Evolutionary conservation across 768 basidiomycete species (phyloP).

Genomic region (Paxillus rubicundulus): DNA sequence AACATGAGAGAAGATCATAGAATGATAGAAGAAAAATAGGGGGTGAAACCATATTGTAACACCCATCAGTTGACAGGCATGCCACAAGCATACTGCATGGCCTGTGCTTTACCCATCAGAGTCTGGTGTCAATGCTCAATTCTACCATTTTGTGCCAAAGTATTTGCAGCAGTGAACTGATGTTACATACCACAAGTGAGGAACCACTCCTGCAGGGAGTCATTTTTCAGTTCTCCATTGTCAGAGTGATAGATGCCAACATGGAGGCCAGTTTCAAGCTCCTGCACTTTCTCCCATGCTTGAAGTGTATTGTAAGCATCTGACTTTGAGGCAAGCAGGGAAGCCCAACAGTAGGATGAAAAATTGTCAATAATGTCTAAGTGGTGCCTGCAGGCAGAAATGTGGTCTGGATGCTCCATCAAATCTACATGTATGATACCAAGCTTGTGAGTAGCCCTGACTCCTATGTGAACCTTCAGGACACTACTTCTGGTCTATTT

Average conservation of each 20-base stretch:
- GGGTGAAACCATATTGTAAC: too few relatives aligned
- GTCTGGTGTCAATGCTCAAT: constrained; percentile 39
- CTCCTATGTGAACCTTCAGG: constrained; percentile 28
- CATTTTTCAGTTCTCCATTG: constrained; percentile 25
- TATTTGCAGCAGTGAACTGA: constrained; percentile 31
- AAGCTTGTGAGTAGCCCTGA: constrained; percentile 25
- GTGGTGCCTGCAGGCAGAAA: not conserved
- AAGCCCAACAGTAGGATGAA: too few relatives aligned
- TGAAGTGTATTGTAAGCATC: constrained; percentile 22
- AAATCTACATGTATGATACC: constrained; percentile 29
- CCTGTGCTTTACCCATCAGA: constrained; percentile 26
- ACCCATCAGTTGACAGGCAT: constrained; percentile 32
- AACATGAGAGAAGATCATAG: too few relatives aligned
- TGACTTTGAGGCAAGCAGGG: constrained; percentile 29
- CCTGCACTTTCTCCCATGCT: constrained; percentile 27
- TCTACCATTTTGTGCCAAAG: constrained; percentile 36
- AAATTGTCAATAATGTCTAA: constrained; percentile 6
- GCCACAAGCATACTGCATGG: too few relatives aligned
- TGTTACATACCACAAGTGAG: constrained; percentile 9
- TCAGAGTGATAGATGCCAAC: constrained; percentile 19
- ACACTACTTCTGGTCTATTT: constrained; percentile 31
- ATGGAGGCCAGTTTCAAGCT: constrained; percentile 13
- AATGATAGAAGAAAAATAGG: too few relatives aligned
- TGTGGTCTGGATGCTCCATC: constrained; percentile 9
- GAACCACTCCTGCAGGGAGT: constrained; percentile 12